phyloP scores from a whole-genome alignment of 2,329 filamentous ascomycete genomes.

The Fusarium sarcochroum region DNA sequence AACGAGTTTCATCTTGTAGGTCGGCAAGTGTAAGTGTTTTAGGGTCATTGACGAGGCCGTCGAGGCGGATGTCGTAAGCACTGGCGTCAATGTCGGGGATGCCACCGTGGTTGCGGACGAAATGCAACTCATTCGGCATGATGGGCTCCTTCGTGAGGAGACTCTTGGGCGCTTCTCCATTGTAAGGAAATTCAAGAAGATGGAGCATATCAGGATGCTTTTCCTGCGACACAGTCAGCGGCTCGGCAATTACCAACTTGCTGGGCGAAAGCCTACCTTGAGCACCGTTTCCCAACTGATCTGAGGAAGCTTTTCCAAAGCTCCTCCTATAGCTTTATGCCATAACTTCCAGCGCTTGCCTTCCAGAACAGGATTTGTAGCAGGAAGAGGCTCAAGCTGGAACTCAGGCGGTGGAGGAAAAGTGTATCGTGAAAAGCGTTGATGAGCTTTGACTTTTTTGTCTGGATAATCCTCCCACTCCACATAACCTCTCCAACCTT shows the following conservation, averaged over 20 bases:
- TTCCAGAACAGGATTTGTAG: conserved; percentile 69
- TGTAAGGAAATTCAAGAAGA: conserved; percentile 74
- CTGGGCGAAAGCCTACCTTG: conserved; percentile 37
- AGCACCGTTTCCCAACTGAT: conserved; percentile 70
- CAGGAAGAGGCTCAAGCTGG: conserved; percentile 67
- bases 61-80: conserved; percentile 67
- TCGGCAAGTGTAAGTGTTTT: conserved; percentile 70
- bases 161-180: conserved; percentile 72
- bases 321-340: conserved; percentile 63
- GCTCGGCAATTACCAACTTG: not conserved
- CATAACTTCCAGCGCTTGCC: conserved; percentile 71
- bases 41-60: conserved; percentile 72
- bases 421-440: conserved; percentile 57
- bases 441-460: conserved; percentile 71
- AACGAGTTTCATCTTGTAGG: conserved; percentile 70
- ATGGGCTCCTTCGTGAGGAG: conserved; percentile 69
- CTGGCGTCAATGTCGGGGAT: conserved; percentile 74
- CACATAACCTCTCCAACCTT: conserved; percentile 66
- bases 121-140: conserved; percentile 71
- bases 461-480: conserved; percentile 80
- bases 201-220: conserved; percentile 74
- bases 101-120: conserved; percentile 80
- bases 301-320: conserved; percentile 63
- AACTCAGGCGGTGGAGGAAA: conserved; percentile 64
- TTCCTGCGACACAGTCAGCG: conserved; percentile 51